phyloP scores from a whole-genome alignment of 257 asterid genomes.

The Catharanthus roseus region DNA sequence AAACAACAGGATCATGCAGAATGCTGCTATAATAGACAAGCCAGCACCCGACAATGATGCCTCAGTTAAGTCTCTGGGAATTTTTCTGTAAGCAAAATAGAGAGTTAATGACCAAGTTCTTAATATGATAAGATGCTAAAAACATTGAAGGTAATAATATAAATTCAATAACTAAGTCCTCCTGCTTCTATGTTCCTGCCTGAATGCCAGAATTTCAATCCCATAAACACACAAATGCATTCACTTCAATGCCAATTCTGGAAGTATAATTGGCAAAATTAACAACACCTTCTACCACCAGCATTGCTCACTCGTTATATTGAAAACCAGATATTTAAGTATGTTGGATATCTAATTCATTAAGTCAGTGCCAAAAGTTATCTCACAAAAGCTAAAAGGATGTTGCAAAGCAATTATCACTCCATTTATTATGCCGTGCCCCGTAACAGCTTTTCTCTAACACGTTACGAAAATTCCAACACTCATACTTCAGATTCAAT shows the following conservation, averaged over 20 bases:
- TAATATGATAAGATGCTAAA: background rate
- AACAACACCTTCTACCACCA: background rate
- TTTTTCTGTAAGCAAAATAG: conserved; percentile 59
- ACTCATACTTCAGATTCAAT: background rate
- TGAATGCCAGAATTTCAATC: background rate
- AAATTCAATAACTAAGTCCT: background rate
- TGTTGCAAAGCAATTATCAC: too few species aligned
- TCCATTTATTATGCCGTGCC: background rate
- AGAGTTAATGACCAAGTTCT: background rate
- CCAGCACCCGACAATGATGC: conserved; percentile 96
- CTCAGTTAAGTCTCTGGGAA: conserved; percentile 82
- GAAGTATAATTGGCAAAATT: background rate
- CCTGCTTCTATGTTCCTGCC: background rate
- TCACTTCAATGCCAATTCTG: background rate
- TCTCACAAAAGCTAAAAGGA: background rate
- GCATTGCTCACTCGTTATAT: background rate
- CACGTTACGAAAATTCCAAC: background rate
- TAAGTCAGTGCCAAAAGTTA: background rate
- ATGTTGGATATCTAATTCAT: background rate
- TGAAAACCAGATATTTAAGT: too few species aligned
- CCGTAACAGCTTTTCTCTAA: background rate
- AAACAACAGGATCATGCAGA: conserved; percentile 72
- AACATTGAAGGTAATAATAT: background rate
- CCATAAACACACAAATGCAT: background rate
- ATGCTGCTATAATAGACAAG: conserved; percentile 76